These are phyloP conservation scores for Hygrocybe punicea DNA, from an alignment of 768 basidiomycete genomes.

Conservation along the genomic window DNA sequence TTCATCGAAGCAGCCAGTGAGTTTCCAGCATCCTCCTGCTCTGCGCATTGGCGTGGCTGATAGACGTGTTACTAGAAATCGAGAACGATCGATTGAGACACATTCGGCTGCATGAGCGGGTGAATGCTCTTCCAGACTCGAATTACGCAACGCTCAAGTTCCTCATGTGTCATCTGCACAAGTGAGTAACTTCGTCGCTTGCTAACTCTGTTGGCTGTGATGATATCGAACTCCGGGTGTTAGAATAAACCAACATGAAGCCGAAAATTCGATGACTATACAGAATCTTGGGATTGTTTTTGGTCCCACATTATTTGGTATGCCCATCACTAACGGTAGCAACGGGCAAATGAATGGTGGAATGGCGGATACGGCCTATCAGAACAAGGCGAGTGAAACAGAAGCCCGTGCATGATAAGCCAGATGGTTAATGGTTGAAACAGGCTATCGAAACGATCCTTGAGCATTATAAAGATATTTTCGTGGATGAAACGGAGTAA, in stretches of 20 bases:
- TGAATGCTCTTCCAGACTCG: conserved; percentile 97
- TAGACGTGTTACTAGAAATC: conserved; percentile 49
- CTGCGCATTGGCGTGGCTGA: conserved; percentile 1
- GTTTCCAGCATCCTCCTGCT: conserved; percentile 30
- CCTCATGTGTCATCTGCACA: conserved; percentile 90
- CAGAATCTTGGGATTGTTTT: conserved; percentile 96
- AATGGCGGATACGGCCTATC: conserved; percentile 67
- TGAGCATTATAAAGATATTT: conserved; percentile 92
- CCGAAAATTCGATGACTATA: conserved; percentile 86
- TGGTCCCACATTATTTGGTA: conserved; percentile 91
- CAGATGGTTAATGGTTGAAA: conserved; percentile 14
- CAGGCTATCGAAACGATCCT: conserved; percentile 95
- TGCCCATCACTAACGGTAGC: conserved; percentile 31
- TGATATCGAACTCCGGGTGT: neutral
- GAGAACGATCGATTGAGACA: conserved; percentile 95
- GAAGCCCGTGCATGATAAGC: neutral
- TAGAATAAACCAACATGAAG: conserved; percentile 73
- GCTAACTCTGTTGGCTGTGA: neutral
- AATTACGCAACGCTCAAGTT: conserved; percentile 97
- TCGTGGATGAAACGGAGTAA: conserved; percentile 80
- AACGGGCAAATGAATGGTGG: conserved; percentile 49
- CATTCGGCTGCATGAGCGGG: conserved; percentile 93
- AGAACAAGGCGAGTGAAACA: conserved; percentile 56
- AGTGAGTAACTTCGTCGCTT: conserved; percentile 50
- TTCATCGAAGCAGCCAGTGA: conserved; percentile 95